Base-by-base conservation (phyloP, 805 yeast species). In the Debaryomyces maramus region DNA sequence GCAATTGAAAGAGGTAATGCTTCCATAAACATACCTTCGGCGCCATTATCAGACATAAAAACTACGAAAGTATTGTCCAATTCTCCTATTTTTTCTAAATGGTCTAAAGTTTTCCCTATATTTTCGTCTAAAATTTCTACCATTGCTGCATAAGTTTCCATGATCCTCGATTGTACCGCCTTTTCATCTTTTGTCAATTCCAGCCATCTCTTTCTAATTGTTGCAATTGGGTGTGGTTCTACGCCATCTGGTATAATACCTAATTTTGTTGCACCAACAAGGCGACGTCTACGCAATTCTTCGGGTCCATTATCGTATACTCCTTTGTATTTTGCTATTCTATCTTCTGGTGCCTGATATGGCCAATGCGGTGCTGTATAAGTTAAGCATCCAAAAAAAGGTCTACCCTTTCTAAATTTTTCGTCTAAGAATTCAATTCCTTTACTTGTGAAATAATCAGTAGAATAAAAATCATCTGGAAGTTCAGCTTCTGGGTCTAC, bases 331-430 rank as follows among this genome's bases (percentile, higher is more conserved):
- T 77, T 75, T 4, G 56, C 66, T 36, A 77, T 63, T 6, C 63
- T 52, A 5, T 72, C 73, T 35, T 56, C 55, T 5, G 82, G 82
- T 1, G 84, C 84, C 55, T 79, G 84, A 49, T 70, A 67, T 8
- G 85, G 85, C 84, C 85, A 80, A 51, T 79, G 84, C 3, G 84
- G 85, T 1, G 85, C 84, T 4, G 83, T 77, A 48, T 75, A 78
- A 5, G 83, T 79, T 41, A 80, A 58, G 17, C 65, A 56, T 3
- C 80, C 78, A 41, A 78, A 74, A 45, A 75, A 79, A 7, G 84
- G 84, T 48, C 73, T 60, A n/a, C 61, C 74, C 4, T 50, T 48
- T 35, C 77, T 57, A 3, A 45, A 39, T 10, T 54, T 47, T 20
- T 49, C 44, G 34, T 56, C 50, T 39, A 72, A 51, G 31, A 56